Evolutionary conservation across 2,329 filamentous ascomycete species (phyloP), one percentile per base, ranked within the genome.

Genomic region (Colletotrichum limetticola): DNA sequence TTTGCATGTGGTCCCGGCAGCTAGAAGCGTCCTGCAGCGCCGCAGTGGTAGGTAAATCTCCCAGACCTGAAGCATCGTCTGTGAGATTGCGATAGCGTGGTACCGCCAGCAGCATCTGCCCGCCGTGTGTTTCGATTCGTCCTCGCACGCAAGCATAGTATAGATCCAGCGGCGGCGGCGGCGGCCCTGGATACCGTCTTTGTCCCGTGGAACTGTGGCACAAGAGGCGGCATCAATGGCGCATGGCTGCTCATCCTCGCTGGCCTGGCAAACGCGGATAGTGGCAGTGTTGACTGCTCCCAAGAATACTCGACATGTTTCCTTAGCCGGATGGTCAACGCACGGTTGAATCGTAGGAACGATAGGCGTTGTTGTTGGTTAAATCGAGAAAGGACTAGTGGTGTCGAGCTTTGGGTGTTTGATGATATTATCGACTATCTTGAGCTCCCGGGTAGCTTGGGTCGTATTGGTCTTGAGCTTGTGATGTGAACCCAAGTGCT

Each of bases 151-250:
- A 62, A n/a, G 59, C 65, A 72, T 63, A 66, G 65, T 53, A 53
- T 52, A 63, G 53, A 37, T 52, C 26, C 32, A 72, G 66, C 59
- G 37, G 63, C 69, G 37, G 63, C 69, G 66, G 58, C 66, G 59
- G 66, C 56, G 59, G 52, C 30, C 69, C 63, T 53, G 70, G 66
- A 49, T 37, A 70, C 66, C 55, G 42, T 42, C 66, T 70, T 70
- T 72, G 66, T 70, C 62, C 46, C 59, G 66, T 61, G n/a, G 35
- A 30, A 46, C n/a, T 64, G 60, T 60, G 70, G 60, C 66, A 69
- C 60, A 32, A 53, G 30, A 55, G 66, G 66, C 46, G 53, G 35
- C 12, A 60, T 55, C 55, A 32, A 66, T 70, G 55, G 67, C 60
- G 53, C 67, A 26, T 72, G 66, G 65, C 52, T 58, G 69, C 32